A percentile compares a stretch with the other conserved stretches of the same genome.
phyloP scores from a whole-genome alignment of 1,284 basidiomycete genomes.

The Apiotrichum sp. region DNA sequence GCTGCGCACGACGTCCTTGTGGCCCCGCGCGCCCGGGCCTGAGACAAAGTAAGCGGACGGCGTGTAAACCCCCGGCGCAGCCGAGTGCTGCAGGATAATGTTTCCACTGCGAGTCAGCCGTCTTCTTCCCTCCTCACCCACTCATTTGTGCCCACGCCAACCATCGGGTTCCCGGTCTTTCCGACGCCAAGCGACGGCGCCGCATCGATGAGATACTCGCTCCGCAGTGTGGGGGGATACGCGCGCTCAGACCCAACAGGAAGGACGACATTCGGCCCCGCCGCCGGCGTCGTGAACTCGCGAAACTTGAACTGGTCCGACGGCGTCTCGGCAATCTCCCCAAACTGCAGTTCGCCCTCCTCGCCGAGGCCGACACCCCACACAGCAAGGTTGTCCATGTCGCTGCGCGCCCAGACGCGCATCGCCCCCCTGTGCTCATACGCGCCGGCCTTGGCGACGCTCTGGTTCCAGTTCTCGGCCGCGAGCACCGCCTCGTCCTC shows the following conservation, averaged over 20 bases:
- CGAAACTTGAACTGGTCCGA: constrained; percentile 34
- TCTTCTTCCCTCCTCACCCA: constrained; percentile 18
- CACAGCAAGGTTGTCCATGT: constrained; percentile 42
- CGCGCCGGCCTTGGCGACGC: constrained; percentile 36
- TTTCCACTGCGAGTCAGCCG: constrained; percentile 34
- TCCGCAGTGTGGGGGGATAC: constrained; percentile 23
- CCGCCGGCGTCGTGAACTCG: constrained; percentile 20
- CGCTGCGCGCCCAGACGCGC: constrained; percentile 45
- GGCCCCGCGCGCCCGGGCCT: constrained; percentile 33
- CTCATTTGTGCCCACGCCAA: constrained; percentile 41
- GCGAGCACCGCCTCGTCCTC: constrained; percentile 50
- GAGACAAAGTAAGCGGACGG: constrained; percentile 42
- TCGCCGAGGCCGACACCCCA: constrained; percentile 30
- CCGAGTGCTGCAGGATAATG: constrained; percentile 41
- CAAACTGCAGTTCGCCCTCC: constrained; percentile 36
- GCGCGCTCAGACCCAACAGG: constrained; percentile 32
- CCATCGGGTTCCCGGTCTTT: constrained; percentile 29
- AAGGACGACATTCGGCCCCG: constrained; percentile 21
- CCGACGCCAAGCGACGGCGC: constrained; percentile 40
- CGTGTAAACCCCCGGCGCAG: constrained; percentile 16
- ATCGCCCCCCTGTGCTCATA: constrained; percentile 30
- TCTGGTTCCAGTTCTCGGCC: constrained; percentile 45
- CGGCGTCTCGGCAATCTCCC: constrained; percentile 23
- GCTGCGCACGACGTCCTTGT: constrained; percentile 45
- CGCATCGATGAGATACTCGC: constrained; percentile 44